These are phyloP conservation scores for Trichoderma sp. DNA, from an alignment of 2,329 filamentous ascomycete species.

Conservation along the genomic window DNA sequence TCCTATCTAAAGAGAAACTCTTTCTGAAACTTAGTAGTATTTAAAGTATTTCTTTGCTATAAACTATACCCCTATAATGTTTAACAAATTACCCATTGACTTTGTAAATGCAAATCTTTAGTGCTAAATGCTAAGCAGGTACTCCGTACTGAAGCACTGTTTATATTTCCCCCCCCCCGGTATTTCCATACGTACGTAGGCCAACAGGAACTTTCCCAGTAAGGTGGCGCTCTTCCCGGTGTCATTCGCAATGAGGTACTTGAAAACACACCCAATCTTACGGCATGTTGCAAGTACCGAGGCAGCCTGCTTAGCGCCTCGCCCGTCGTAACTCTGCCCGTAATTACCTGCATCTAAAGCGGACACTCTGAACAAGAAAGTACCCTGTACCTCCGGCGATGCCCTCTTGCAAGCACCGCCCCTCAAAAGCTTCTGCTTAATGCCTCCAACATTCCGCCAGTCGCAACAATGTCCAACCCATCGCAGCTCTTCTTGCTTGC, in stretches of 20 bases:
- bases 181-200: not conserved
- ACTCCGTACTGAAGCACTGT: too few relatives aligned
- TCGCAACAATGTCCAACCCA: conserved; percentile 42
- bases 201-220: not conserved
- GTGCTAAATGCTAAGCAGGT: not conserved
- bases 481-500: conserved; percentile 87
- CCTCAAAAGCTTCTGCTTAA: not conserved
- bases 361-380: not conserved
- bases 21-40: not conserved
- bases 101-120: not conserved
- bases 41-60: not conserved
- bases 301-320: not conserved
- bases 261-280: not conserved
- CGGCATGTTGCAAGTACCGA: not conserved
- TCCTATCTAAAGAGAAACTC: too few relatives aligned
- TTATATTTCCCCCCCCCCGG: not conserved
- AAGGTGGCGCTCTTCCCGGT: not conserved
- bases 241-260: not conserved
- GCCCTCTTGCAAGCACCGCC: not conserved
- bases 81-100: not conserved
- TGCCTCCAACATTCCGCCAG: not conserved
- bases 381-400: not conserved
- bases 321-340: not conserved
- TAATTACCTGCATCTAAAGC: not conserved
- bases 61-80: too few relatives aligned